Evolutionary conservation across 176 grass and related monocot species (phyloP).

Genomic region (Phoenix roebelenii): DNA sequence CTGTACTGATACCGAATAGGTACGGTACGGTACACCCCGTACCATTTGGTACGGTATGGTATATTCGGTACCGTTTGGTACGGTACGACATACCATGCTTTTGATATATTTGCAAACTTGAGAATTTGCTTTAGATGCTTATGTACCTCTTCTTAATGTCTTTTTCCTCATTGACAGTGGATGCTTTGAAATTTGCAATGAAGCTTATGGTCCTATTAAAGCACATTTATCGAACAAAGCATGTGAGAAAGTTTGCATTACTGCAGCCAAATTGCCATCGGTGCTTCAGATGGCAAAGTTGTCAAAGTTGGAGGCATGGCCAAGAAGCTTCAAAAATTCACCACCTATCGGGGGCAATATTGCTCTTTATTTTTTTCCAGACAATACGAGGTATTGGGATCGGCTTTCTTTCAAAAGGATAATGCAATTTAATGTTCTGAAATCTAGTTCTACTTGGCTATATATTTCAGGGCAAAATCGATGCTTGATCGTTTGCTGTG

Average conservation of each 20-base stretch:
- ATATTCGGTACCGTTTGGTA: no score
- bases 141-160: constrained; percentile 3
- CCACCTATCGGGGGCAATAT: constrained; percentile 45
- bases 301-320: constrained; percentile 38
- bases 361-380: constrained; percentile 66
- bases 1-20: no score
- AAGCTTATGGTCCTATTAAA: constrained; percentile 24
- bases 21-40: no score
- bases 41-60: no score
- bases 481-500: not conserved
- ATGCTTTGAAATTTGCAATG: constrained; percentile 33
- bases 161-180: constrained; percentile 34
- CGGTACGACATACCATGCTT: not conserved
- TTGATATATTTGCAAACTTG: constrained; percentile 4
- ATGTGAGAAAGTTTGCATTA: constrained; percentile 37
- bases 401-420: no score
- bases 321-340: constrained; percentile 42
- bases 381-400: constrained; percentile 25
- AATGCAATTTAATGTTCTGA: not conserved
- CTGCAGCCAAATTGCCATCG: constrained; percentile 26
- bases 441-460: not conserved
- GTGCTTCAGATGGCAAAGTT: constrained; percentile 37
- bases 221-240: constrained; percentile 55
- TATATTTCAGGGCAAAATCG: not conserved
- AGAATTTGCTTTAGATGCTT: not conserved